A percentile compares a stretch with the other conserved stretches of the same genome.
These are phyloP conservation scores for Protea cynaroides DNA, from an alignment of 164 flowering plant species.

Conservation along the genomic window DNA sequence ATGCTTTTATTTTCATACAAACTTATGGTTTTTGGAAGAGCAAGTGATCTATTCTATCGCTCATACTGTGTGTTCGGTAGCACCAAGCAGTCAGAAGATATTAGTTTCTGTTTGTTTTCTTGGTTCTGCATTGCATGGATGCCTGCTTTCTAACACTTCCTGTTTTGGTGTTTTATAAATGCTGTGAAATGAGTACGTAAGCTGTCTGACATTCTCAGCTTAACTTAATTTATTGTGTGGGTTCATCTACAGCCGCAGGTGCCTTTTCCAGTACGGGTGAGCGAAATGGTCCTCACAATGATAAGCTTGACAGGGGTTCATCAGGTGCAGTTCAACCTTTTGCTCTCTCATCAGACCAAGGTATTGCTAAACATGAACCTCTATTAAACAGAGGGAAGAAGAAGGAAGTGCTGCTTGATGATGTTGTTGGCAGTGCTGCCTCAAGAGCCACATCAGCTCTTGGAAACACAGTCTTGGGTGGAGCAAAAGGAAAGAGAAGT, in stretches of 20 bases:
- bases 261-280: constrained; percentile 16
- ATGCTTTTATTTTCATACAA: no score
- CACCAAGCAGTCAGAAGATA: no score
- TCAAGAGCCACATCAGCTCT: constrained; percentile 36
- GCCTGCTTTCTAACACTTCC: no score
- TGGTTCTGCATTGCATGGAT: no score
- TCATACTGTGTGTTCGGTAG: no score
- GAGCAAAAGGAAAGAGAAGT: constrained; percentile 72
- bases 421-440: constrained; percentile 45
- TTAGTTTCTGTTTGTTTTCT: no score
- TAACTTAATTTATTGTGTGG: neutral
- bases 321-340: constrained; percentile 23
- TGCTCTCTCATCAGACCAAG: constrained; percentile 28
- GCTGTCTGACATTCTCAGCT: neutral
- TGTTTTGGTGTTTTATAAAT: no score
- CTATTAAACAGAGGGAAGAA: constrained; percentile 54
- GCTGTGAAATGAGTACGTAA: neutral
- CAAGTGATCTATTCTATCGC: no score
- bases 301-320: constrained; percentile 27
- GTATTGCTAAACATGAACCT: constrained; percentile 47
- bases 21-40: no score
- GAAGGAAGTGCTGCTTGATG: constrained; percentile 68
- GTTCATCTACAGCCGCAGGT: constrained; percentile 25
- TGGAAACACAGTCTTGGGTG: constrained; percentile 36
- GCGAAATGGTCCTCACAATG: constrained; percentile 24